Percentiles rank a stretch among this genome's conserved stretches.
These are phyloP conservation scores for Aphanomyces stellatus DNA, from an alignment of 352 stramenopile genomes.

Conservation along the genomic window DNA sequence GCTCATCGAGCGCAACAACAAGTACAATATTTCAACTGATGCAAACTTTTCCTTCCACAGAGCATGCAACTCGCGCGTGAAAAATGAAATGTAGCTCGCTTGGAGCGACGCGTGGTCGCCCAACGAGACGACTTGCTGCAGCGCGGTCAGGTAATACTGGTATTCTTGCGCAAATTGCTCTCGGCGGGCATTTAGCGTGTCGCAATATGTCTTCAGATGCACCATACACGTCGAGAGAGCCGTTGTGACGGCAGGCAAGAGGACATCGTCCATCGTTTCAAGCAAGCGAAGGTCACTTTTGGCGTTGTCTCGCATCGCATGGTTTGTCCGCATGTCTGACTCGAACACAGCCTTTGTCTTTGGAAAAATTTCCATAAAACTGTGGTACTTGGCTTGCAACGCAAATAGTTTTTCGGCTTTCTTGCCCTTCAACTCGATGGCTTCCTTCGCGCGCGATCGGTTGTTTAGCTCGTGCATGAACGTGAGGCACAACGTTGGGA, in stretches of 20 bases:
- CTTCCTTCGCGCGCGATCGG: background rate
- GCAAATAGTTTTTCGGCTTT: background rate
- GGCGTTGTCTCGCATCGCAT: background rate
- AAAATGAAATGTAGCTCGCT: constrained; percentile 70
- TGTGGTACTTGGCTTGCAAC: background rate
- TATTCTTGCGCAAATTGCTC: constrained; percentile 73
- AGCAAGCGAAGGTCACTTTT: background rate
- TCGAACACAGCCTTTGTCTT: background rate
- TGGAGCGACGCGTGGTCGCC: background rate
- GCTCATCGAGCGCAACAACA: constrained; percentile 55
- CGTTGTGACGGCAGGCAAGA: background rate
- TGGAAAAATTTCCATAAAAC: constrained; percentile 1
- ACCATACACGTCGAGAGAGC: constrained; percentile 62
- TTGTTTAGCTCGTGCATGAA: constrained; percentile 8
- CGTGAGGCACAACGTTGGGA: background rate
- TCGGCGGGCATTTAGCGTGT: constrained; percentile 49
- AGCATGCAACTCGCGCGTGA: constrained; percentile 68
- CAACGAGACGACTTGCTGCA: constrained; percentile 24
- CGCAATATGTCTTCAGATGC: constrained; percentile 52
- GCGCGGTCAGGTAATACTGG: constrained; percentile 57
- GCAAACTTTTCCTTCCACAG: constrained; percentile 76
- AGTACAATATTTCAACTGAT: constrained; percentile 63
- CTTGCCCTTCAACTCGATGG: constrained; percentile 2
- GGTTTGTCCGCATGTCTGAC: background rate
- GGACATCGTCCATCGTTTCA: background rate